Base-by-base conservation (phyloP, 306 rosid species). In the Castanea crenata region DNA sequence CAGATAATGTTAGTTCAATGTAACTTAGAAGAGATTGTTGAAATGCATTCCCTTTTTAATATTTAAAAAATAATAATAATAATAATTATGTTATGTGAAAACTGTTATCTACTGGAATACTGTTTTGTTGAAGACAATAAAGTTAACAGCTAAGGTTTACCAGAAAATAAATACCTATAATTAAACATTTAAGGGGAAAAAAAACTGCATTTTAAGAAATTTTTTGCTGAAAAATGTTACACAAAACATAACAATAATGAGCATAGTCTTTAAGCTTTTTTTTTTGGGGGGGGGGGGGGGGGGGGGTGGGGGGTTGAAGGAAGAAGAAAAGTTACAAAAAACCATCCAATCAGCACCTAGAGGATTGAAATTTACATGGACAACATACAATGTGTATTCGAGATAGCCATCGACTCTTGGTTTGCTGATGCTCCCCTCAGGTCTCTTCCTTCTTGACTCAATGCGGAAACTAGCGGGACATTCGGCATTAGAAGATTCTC, bases 391-490 rank as follows among this genome's bases (percentile, higher is more conserved):
- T 58, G 90, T 91, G 76, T 93, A 93, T 61, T 91, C 94, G 49
- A 93, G 97, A 82, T 91, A 91, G 55, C 94, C 92, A 81, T 93
- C 97, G 75, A 93, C 90, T 90, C 96, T 88, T 56, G 96, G 94
- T 83, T 93, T 91, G 81, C 80, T 80, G 73, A 89, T 69, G 72
- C 94, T 88, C 59, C 94, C 96, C 23, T 79, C 79, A 64, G 88
- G 49, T 85, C 92, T 85, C 84, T 89, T 89, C 81, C 97, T 87
- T 73, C 90, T 91, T 2, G 96, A 89, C 83, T 93, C 92, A 11
- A 89, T 23, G 4, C 96, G 96, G 71, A 93, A 91, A 82, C 83
- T 90, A 71, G 97, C 90, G 6, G 91, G 94, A 35, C 90, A 93
- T 49, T 89, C 87, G 0, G 90, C 87, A 78, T 88, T 87, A 19